phyloP scores from a whole-genome alignment of 305 asterid species.

The Solanum hybrid region DNA sequence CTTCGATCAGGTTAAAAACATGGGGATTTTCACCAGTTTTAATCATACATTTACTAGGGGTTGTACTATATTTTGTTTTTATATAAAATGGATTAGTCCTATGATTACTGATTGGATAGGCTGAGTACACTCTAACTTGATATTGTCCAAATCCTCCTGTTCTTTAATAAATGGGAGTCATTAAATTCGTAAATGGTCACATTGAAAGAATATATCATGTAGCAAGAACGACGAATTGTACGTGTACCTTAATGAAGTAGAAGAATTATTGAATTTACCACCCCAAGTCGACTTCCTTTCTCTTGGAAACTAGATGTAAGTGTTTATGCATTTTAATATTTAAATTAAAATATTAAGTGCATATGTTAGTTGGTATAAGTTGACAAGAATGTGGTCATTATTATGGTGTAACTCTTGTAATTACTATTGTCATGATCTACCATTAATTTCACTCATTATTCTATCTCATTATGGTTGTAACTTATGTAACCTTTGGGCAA shows the following conservation, averaged over 20 bases:
- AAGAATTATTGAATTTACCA: background rate
- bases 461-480: background rate
- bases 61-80: background rate
- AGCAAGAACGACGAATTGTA: background rate
- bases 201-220: background rate
- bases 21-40: background rate
- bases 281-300: no score
- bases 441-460: background rate
- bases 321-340: background rate
- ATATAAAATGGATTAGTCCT: background rate
- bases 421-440: background rate
- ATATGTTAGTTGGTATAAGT: background rate
- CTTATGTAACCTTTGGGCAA: background rate
- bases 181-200: background rate
- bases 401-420: no score
- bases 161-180: background rate
- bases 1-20: background rate
- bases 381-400: background rate
- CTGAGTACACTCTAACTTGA: background rate
- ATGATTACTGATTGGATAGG: background rate
- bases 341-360: background rate
- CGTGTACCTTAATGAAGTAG: background rate
- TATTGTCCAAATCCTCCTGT: background rate
- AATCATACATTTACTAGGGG: background rate
- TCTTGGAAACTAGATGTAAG: background rate